Conservation (phyloP, 2,329 filamentous ascomycete species). For the Xylariomycetidae sp. region DNA sequence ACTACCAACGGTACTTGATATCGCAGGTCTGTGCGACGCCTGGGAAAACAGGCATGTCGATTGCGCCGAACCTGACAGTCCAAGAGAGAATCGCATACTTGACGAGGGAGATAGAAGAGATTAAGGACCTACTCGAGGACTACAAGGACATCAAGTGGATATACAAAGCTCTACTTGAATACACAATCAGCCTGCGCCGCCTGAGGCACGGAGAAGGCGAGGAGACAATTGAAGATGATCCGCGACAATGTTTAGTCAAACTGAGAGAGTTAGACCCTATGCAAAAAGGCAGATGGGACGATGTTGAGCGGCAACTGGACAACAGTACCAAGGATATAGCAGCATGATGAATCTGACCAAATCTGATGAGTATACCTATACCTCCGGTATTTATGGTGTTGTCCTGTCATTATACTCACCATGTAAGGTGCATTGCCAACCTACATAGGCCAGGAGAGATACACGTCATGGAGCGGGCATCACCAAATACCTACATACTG, state of each 20-base stretch:
- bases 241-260: slow-evolving; percentile 55
- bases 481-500: too few species aligned
- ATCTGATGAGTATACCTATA: too few species aligned
- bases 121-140: slow-evolving; percentile 58
- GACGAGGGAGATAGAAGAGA: slow-evolving; percentile 63
- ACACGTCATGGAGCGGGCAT: too few species aligned
- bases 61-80: slow-evolving; percentile 57
- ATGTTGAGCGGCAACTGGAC: slow-evolving; percentile 48
- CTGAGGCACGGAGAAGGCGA: slow-evolving; percentile 39
- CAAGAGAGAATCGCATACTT: slow-evolving; percentile 62
- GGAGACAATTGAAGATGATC: slow-evolving; percentile 34
- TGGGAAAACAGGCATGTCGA: slow-evolving; percentile 36
- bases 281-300: slow-evolving; percentile 68
- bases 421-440: too few species aligned
- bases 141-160: slow-evolving; percentile 66
- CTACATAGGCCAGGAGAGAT: too few species aligned
- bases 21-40: slow-evolving; percentile 47
- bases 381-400: too few species aligned
- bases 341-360: too few species aligned
- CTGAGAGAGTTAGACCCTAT: slow-evolving; percentile 67
- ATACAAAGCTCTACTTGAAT: slow-evolving; percentile 78
- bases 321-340: too few species aligned
- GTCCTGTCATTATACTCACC: too few species aligned
- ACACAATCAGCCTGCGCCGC: slow-evolving; percentile 54
- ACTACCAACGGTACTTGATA: slow-evolving; percentile 88